phyloP scores from a whole-genome alignment of 2,329 filamentous ascomycete genomes.

The Colletotrichum chlorophyti region DNA sequence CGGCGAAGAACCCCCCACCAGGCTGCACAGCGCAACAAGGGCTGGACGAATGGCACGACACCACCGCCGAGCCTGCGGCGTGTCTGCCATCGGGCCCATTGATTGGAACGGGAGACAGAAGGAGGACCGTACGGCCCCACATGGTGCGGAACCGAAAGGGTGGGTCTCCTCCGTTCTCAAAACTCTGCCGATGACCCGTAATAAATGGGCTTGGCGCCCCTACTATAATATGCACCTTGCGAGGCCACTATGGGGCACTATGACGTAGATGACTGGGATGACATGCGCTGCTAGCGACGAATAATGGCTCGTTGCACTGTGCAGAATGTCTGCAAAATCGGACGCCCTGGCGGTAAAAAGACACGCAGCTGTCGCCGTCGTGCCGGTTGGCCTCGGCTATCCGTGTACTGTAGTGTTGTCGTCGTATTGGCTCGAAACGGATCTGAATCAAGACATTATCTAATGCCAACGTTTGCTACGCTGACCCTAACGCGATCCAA shows the following conservation, averaged over 20 bases:
- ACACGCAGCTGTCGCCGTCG: background rate
- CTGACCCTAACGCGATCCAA: background rate
- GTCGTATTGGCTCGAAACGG: background rate
- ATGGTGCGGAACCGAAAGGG: background rate
- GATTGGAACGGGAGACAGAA: background rate
- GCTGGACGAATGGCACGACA: background rate
- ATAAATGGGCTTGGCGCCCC: background rate
- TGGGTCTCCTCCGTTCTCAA: background rate
- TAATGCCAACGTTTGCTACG: conserved; percentile 4
- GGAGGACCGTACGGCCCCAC: background rate
- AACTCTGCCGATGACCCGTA: conserved; percentile 1
- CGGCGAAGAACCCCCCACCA: too few species aligned
- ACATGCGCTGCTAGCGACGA: background rate
- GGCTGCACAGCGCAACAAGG: too few species aligned
- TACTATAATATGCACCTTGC: too few species aligned
- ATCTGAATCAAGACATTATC: background rate
- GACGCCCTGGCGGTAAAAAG: background rate
- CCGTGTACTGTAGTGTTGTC: too few species aligned
- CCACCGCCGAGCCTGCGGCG: background rate
- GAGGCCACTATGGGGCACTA: too few species aligned
- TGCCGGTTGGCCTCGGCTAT: conserved; percentile 4
- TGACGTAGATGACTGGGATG: too few species aligned
- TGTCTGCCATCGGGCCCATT: background rate
- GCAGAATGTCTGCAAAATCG: background rate
- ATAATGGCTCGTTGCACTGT: too few species aligned